Base-by-base conservation (phyloP, 2,329 filamentous ascomycete species). In the Torrubiellomyces zombiae region DNA sequence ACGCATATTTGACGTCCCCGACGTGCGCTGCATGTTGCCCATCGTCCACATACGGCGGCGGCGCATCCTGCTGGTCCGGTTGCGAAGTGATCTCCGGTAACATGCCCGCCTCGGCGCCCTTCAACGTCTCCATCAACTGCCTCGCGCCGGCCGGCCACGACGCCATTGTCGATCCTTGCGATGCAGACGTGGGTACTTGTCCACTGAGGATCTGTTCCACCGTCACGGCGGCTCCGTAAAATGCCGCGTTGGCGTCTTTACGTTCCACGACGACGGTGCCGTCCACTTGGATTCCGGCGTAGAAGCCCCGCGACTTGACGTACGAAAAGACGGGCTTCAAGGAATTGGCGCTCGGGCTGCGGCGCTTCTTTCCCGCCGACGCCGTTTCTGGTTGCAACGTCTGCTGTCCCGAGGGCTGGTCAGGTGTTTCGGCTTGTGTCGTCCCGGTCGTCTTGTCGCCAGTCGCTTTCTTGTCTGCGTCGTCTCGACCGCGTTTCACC, bases 261-360 rank as follows among this genome's bases (percentile, higher is more conserved):
- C 83, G 69, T 49, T 91, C 80, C 14, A 86, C 78, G 24, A 93
- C 63, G 8, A 92, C 67, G 0, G 82, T 92, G 14, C 85, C 85
- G 41, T 93, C 83, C 17, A 92, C 64, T 40, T 85, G 78, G 1
- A 92, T 67, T 16, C 82, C 82, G 2, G 80, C 83, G 42, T 91
- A 93, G 37, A 93, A 72, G 4, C 85, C 85, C 26, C 82, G 69
- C 23, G 76, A 85, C 55, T 92, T 93, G 52, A 93, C 69, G 46
- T 93, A 93, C 3, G 56, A 59, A 28, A 62, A 63, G n/a, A 63
- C 59, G 3, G 60, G 59, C 37, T 43, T 45, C 31, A 42, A 36
- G 13, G 32, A 28, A 18, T 39, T 44, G 10, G 41, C 32, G 19
- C 43, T 43, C 18, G 43, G 32, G 23, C 41, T 45, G 15, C 47